phyloP scores from a whole-genome alignment of 352 stramenopile species.

The Globisporangium lucens region DNA sequence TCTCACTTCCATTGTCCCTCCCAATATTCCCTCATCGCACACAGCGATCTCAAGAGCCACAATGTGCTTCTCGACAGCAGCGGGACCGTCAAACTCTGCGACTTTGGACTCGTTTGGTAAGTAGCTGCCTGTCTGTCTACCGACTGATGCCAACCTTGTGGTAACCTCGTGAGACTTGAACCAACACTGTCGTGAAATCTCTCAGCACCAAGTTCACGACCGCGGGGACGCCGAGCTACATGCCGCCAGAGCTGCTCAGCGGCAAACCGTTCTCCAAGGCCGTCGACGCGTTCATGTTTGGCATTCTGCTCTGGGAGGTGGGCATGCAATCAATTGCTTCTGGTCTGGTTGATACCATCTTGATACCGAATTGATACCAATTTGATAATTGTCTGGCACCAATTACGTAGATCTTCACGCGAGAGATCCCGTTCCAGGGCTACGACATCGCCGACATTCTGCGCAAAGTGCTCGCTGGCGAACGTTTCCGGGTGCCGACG shows the following conservation, averaged over 20 bases:
- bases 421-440: conserved; percentile 73
- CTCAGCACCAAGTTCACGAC: conserved; percentile 65
- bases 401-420: conserved; percentile 59
- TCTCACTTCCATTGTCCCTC: too few relatives aligned
- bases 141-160: not conserved
- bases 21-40: not conserved
- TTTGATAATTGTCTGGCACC: not conserved
- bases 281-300: conserved; percentile 93
- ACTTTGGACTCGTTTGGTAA: conserved; percentile 87
- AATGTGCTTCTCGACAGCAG: conserved; percentile 83
- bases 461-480: conserved; percentile 61
- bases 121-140: conserved; percentile 2
- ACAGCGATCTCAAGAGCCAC: conserved; percentile 87
- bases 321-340: not conserved
- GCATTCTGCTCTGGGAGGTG: conserved; percentile 89
- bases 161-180: not conserved
- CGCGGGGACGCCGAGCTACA: conserved; percentile 90
- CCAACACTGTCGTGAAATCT: not conserved
- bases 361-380: not conserved
- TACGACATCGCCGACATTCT: conserved; percentile 75
- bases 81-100: conserved; percentile 86
- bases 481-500: conserved; percentile 74
- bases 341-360: not conserved
- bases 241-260: conserved; percentile 84
- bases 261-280: conserved; percentile 83